Base-by-base conservation (phyloP, 768 basidiomycete genomes). In the Mycena chlorophos region DNA sequence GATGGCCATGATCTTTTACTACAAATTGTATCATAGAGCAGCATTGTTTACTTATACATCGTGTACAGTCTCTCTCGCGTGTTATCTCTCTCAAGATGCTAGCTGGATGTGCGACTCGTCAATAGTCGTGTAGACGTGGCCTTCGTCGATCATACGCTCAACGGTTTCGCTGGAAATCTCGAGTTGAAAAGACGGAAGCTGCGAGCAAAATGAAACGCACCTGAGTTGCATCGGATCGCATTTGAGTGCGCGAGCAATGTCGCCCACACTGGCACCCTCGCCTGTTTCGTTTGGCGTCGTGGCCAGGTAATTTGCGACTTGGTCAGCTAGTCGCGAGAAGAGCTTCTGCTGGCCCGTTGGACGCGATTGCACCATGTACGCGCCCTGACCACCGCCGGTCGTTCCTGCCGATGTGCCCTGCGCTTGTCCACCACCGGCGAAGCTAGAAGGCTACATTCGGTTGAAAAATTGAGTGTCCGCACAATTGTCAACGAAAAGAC, bases 61-160 rank as follows among this genome's bases (percentile, higher is more conserved):
- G 43, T 34, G 52, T 34, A 52, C 42, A 42, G 28, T 48, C 20
- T 49, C 37, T 17, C 40, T n/a, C n/a, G n/a, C n/a, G 37, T 5
- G 17, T 13, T 19, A 25, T 28, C 25, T 55, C 47, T 29, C 55
- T 68, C 64, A 78, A 49, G 66, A 63, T n/a, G 83, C 82, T 42
- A 88, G 66, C 30, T 78, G 73, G 69, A 85, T 88, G 63, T 91
- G 90, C n/a, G 81, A 87, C 58, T 94, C 91, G 64, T 94, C 88
- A 37, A 86, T 81, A 0, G 91, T 91, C 51, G 83, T 87, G 69
- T 82, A 98, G 53, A 95, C 78, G 59, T 81, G 72, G 0, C 94
- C 94, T 0, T 89, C 86, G 50, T 88, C 85, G 78, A 92, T 86
- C 50, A 98, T 77, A 49, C 72, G 69, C 61, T 94, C 90, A 60